Conservation (phyloP, 768 basidiomycete genomes). For the Boletus tomentosulus region DNA sequence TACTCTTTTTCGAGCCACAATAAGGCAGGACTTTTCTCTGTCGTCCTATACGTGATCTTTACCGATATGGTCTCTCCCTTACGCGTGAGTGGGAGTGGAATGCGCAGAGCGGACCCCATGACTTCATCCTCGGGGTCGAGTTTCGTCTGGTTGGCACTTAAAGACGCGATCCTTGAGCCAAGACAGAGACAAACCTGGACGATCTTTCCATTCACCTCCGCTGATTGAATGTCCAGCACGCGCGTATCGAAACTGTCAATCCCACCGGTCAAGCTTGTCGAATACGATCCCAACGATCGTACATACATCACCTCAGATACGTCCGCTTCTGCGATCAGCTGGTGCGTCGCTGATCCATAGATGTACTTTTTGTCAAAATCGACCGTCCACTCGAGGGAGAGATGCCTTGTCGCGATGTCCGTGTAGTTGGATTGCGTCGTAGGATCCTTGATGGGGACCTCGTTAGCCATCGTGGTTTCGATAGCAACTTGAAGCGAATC, state of each 20-base stretch:
- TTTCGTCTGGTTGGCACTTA: conserved; percentile 37
- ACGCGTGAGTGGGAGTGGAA: conserved; percentile 42
- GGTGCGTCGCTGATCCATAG: conserved; percentile 45
- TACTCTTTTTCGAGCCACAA: conserved; percentile 87
- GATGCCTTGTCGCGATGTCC: conserved; percentile 44
- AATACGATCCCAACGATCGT: background rate
- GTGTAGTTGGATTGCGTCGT: conserved; percentile 57
- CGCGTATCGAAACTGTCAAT: conserved; percentile 46
- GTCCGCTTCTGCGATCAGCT: conserved; percentile 36
- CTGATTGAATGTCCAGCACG: conserved; percentile 50
- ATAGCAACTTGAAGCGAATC: background rate
- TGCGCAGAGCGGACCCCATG: conserved; percentile 73
- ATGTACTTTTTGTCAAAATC: conserved; percentile 48
- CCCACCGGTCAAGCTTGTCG: background rate
- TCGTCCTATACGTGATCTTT: conserved; percentile 68
- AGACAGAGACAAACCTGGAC: conserved; percentile 39
- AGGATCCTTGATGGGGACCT: conserved; percentile 30
- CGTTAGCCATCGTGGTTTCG: conserved; percentile 9
- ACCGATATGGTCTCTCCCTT: conserved; percentile 41
- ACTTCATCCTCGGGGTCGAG: conserved; percentile 58
- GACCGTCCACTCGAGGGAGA: conserved; percentile 53
- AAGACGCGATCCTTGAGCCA: background rate
- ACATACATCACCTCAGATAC: conserved; percentile 43
- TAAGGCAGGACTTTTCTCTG: conserved; percentile 67
- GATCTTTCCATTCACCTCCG: conserved; percentile 44